Base-by-base conservation (phyloP, 2,329 filamentous ascomycete species). In the Dactylellina parvicollis region DNA sequence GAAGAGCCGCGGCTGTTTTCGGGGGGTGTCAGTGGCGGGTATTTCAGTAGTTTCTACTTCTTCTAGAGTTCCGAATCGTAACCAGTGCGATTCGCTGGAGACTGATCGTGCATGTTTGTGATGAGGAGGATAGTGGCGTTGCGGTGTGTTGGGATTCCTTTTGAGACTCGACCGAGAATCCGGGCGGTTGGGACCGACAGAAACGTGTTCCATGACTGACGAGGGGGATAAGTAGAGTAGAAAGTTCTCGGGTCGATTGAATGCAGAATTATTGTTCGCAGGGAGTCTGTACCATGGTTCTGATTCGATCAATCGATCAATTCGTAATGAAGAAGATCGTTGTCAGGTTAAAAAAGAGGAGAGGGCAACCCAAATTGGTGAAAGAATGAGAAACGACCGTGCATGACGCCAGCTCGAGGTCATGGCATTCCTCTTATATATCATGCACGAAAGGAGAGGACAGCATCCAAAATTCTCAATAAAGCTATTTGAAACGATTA, bases 11-110 rank as follows among this genome's bases (percentile, higher is more conserved):
- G 46, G 54, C 20, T 52, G 30, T 52, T 65, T 50, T 46, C 26
- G 54, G 12, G 54, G 46, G 30, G 61, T 24, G 8, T 20, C 18
- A 9, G 42, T 18, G 18, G 2, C 16, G 28, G 34, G 34, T 14
- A 20, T 22, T n/a, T 59, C 22, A 24, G 7, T 18, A 18, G 18
- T 22, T 47, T 61, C 60, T 34, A 44, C 38, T 47, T 50, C 60
- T 34, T 73, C 69, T 18, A 73, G 24, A 12, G 44, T 61, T 12
- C 69, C 69, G 34, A 73, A 73, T 18, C 69, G 69, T 4, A 73
- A 36, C 69, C 69, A 73, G 55, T 73, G 69, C 28, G 69, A 73
- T 46, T 73, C 69, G 36, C 69, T 73, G 34, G 54, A 62, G 18
- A 73, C 60, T 1, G 69, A 66, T 46, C 69, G 60, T 61, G 50